A percentile compares a stretch with the other conserved stretches of the same genome.
These are phyloP conservation scores for Sporothrix inflata DNA, from an alignment of 2,329 filamentous ascomycete species.

Conservation along the genomic window DNA sequence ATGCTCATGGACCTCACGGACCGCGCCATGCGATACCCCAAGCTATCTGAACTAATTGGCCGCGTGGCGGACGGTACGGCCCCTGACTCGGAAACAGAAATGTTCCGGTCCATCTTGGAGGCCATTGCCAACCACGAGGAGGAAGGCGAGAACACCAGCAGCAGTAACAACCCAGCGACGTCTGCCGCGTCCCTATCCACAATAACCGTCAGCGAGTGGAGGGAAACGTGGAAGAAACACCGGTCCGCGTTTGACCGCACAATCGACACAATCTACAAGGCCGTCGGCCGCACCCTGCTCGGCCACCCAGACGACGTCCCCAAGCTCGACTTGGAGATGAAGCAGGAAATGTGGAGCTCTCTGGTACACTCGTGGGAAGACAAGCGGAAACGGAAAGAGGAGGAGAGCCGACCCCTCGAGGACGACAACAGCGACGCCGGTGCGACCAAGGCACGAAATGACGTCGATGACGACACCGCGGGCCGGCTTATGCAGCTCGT, in stretches of 20 bases:
- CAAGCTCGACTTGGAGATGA: conserved; percentile 21
- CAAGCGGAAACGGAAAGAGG: conserved; percentile 4
- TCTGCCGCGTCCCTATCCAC: neutral
- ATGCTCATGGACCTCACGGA: conserved; percentile 32
- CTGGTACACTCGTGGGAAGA: conserved; percentile 30
- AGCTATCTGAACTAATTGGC: conserved; percentile 48
- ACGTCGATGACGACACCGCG: conserved; percentile 6
- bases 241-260: conserved; percentile 25
- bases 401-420: neutral
- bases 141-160: conserved; percentile 26
- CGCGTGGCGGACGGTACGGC: conserved; percentile 50
- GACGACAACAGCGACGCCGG: neutral
- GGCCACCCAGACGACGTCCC: conserved; percentile 22
- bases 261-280: conserved; percentile 25
- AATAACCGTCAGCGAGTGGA: conserved; percentile 14
- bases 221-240: conserved; percentile 19
- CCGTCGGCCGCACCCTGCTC: conserved; percentile 24
- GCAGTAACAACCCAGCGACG: neutral
- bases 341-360: conserved; percentile 32
- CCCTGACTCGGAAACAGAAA: conserved; percentile 34
- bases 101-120: conserved; percentile 28
- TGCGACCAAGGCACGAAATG: neutral
- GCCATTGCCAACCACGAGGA: conserved; percentile 29
- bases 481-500: conserved; percentile 24
- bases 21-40: conserved; percentile 32